Base-by-base conservation (phyloP, 441 rosid species). In the Mallotus repandus region DNA sequence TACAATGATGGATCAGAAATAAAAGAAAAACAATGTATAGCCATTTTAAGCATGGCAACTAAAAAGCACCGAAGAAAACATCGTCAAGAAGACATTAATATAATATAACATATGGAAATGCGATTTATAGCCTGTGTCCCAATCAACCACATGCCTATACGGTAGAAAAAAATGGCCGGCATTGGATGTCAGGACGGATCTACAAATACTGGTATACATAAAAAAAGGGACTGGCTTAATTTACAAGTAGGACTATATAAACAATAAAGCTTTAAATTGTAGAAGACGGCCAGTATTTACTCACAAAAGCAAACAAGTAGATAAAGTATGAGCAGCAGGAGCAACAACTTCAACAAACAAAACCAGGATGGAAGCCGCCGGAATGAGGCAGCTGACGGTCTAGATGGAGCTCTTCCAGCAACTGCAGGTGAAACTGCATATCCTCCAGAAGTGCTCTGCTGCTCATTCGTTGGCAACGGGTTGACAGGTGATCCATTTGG, bases 341-440 rank as follows among this genome's bases (percentile, higher is more conserved):
- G 74, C 41, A 83, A 53, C 56, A 80, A 69, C 46, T 83, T 78
- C 59, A 80, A 45, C 43, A 68, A 63, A 69, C 53, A 63, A 66
- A 77, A 59, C 66, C 61, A 41, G 38, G 78, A 66, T 16, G 81
- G 64, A 7, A 68, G 5, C n/a, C 69, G 81, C 25, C 21, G 69
- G 69, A 41, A 38, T 8, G 88, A 19, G 45, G 90, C 78, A 52
- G 82, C 78, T 68, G 93, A 85, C 19, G 93, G 84, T 77, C 77
- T 85, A 58, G 89, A 85, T 35, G 88, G 89, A 60, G 97, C 84
- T 78, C 85, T 86, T 76, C 93, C 93, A 8, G 95, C 95, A 49
- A 88, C 79, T 13, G 91, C 95, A 53, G 98, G 97, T 50, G 95
- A 80, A 64, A 87, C 88, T 4, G 92, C 98, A 60, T 74, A 85